These are phyloP conservation scores for Nephelium lappaceum DNA, from an alignment of 345 rosid species.

Conservation along the genomic window DNA sequence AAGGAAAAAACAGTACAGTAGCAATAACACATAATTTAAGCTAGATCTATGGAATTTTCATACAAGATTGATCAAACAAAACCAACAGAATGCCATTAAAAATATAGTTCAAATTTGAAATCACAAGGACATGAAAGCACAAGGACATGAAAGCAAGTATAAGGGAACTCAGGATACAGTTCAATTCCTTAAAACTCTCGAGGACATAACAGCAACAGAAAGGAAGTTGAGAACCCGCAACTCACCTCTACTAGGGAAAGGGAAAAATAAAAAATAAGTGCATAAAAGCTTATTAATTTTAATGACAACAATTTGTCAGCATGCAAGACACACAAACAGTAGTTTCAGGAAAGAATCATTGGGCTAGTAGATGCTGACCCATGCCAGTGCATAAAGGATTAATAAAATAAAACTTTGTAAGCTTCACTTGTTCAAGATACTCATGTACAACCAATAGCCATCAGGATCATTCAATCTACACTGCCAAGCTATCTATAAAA, in stretches of 20 bases:
- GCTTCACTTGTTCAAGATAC: background rate
- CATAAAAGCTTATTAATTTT: background rate
- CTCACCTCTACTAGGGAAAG: background rate
- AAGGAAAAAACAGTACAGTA: background rate
- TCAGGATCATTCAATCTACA: background rate
- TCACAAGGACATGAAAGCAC: background rate
- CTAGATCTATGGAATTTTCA: background rate
- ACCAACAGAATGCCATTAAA: background rate
- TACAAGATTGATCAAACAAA: background rate
- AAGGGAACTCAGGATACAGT: too few species aligned
- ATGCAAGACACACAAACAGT: background rate
- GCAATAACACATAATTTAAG: background rate
- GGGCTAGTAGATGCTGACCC: background rate
- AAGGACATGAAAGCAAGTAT: background rate
- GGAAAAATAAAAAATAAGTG: background rate
- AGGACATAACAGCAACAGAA: background rate
- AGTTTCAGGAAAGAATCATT: background rate
- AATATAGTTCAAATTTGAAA: background rate
- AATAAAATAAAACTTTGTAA: background rate
- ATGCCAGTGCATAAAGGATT: background rate
- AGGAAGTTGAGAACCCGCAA: background rate
- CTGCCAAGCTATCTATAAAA: background rate
- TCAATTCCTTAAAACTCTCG: too few species aligned
- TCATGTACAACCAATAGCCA: background rate
- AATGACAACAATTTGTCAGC: background rate